phyloP scores from a whole-genome alignment of 1,284 basidiomycete genomes.

The Ganoderma multipileum region DNA sequence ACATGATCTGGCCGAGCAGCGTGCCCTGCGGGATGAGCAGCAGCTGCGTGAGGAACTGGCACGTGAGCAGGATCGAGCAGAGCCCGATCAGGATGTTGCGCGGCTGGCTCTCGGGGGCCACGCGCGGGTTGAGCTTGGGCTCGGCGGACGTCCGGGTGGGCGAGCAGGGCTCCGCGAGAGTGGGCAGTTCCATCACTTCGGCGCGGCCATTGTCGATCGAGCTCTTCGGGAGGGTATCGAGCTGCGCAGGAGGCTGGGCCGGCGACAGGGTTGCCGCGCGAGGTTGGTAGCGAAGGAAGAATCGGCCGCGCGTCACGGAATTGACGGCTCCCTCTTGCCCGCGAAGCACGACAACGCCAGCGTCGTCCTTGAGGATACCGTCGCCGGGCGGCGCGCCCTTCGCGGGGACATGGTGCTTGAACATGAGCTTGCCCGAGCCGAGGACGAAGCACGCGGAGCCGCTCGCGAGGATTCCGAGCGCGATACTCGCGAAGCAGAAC shows the following conservation, averaged over 20 bases:
- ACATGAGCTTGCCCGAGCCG: conserved; percentile 15
- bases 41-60: conserved; percentile 30
- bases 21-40: conserved; percentile 29
- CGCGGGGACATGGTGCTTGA: conserved; percentile 6
- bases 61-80: conserved; percentile 24
- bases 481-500: conserved; percentile 16
- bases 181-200: neutral
- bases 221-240: neutral
- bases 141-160: neutral
- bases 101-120: neutral
- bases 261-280: neutral
- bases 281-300: conserved; percentile 11
- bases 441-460: conserved; percentile 16
- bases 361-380: conserved; percentile 17
- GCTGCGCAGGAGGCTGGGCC: neutral
- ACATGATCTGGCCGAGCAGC: conserved; percentile 32
- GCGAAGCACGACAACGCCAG: conserved; percentile 11
- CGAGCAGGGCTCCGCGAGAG: neutral
- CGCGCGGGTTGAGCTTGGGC: neutral
- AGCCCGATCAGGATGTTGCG: conserved; percentile 17
- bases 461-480: conserved; percentile 14
- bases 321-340: conserved; percentile 18
- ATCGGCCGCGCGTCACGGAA: conserved; percentile 16
- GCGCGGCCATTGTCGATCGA: neutral
- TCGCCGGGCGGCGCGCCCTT: conserved; percentile 3